Evolutionary conservation across 2,329 filamentous ascomycete genomes (phyloP), one percentile per base, ranked within the genome.

Genomic region (Pseudogymnoascus sp.): DNA sequence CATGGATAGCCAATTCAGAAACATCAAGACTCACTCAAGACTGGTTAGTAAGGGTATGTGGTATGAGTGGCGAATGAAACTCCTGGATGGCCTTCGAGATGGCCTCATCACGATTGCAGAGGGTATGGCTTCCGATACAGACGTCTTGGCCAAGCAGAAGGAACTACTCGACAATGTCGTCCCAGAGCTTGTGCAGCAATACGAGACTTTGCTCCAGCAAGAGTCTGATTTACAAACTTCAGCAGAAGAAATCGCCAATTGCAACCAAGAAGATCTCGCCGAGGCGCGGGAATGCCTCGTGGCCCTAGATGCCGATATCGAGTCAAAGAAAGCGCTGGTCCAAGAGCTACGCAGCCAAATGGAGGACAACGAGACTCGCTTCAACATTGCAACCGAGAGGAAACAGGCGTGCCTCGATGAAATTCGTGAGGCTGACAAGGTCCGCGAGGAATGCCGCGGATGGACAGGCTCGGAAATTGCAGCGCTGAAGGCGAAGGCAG

Each of bases 1-100:
- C 61, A 96, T 99, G 88, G 93, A 99, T 77, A 95, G 90, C 68
- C 93, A 97, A 73, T 95, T 99, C 80, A 95, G 96, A 75, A 97
- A 97, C 71, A 89, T 96, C 75, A 97, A 97, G 79, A 93, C 91
- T 0, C 90, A 96, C 74, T 91, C 93, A 15, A 85, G 95, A 26
- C 82, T 97, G 13, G 80, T 93, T 61, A 97, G 93, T 77, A 97
- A 97, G 73, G 91, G 91, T 64, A 93, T 95, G 80, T 99, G 95
- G 95, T 99, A 99, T 74, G 89, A 93, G 71, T 99, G 95, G 95
- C 88, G 95, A 42, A 93, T 90, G 82, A 93, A 95, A 70, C 82
- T 97, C 23, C 87, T 90, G 31, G 82, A 88, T 67, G 89, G 91
- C 17, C 82, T 99, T 38, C 92, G 89, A 72, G 87, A 91, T 69